Evolutionary conservation across 1,284 basidiomycete species (phyloP).

Genomic region (Leccinum pachyderme): DNA sequence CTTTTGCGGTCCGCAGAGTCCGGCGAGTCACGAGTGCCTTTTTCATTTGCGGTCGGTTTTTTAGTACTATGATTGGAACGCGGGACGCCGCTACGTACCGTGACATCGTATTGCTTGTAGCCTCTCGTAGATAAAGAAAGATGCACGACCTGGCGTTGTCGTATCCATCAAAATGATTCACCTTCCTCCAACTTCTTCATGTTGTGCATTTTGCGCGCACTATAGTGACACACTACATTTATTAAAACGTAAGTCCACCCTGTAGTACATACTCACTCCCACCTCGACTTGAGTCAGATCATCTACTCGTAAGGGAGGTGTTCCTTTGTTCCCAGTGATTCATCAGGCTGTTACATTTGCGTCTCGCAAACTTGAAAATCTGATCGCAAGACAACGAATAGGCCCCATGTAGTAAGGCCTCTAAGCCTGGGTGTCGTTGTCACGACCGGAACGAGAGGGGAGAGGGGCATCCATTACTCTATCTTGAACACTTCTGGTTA

Average conservation of each 20-base stretch:
- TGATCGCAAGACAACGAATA: too few relatives aligned
- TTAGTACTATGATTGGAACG: neutral
- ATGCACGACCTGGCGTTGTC: neutral
- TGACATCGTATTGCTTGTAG: neutral
- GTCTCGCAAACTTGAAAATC: neutral
- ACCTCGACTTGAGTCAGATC: too few relatives aligned
- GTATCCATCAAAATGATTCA: neutral
- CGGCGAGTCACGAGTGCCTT: neutral
- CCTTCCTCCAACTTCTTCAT: neutral
- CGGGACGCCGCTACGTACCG: neutral
- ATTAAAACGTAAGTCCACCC: too few relatives aligned
- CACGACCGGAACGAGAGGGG: neutral
- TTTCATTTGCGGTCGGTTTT: neutral
- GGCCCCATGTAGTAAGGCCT: neutral
- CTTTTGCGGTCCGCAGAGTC: neutral
- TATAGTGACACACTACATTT: too few relatives aligned
- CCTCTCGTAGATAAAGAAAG: neutral
- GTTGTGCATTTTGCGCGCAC: too few relatives aligned
- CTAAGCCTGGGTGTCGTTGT: neutral
- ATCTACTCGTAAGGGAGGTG: too few relatives aligned
- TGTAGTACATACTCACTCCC: too few relatives aligned
- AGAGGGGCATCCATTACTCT: neutral
- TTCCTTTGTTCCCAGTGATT: too few relatives aligned
- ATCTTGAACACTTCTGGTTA: conserved; percentile 10
- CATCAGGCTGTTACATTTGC: neutral